Evolutionary conservation across 306 rosid genomes (phyloP).

Genomic region (Cucurbita maxima): DNA sequence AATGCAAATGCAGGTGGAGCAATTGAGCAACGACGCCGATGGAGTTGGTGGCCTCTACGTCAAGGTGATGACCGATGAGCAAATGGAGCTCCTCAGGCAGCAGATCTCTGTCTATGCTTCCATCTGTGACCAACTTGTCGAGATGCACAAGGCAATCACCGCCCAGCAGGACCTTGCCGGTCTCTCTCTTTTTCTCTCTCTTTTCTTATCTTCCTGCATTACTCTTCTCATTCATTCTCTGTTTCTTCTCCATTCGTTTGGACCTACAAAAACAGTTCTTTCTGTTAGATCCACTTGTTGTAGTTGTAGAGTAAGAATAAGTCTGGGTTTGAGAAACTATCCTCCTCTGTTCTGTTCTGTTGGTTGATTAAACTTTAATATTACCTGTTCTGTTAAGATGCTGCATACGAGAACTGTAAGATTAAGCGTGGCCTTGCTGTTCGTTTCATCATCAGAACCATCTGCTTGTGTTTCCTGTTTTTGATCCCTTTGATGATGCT

Average conservation of each 20-base stretch:
- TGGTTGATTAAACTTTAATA: background rate
- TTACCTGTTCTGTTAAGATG: background rate
- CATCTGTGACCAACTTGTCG: constrained; percentile 53
- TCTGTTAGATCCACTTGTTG: background rate
- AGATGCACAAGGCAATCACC: constrained; percentile 50
- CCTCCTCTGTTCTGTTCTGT: background rate
- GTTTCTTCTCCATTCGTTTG: background rate
- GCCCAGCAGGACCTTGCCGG: constrained; percentile 54
- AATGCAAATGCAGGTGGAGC: constrained; percentile 5
- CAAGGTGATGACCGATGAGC: constrained; percentile 69
- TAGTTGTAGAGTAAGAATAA: background rate
- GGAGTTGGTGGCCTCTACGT: constrained; percentile 17
- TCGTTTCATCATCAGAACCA: background rate
- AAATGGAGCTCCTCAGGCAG: constrained; percentile 45
- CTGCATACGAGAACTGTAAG: background rate
- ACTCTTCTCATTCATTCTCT: background rate
- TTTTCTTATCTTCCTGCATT: background rate
- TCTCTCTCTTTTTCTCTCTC: constrained; percentile 16
- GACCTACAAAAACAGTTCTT: background rate
- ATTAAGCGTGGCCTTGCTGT: background rate
- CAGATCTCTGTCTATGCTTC: constrained; percentile 56
- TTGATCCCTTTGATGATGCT: background rate
- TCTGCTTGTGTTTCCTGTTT: background rate
- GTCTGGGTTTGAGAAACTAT: background rate
- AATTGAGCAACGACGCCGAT: constrained; percentile 5